phyloP scores from a whole-genome alignment of 2,329 filamentous ascomycete genomes.

The Apiospora sp. region DNA sequence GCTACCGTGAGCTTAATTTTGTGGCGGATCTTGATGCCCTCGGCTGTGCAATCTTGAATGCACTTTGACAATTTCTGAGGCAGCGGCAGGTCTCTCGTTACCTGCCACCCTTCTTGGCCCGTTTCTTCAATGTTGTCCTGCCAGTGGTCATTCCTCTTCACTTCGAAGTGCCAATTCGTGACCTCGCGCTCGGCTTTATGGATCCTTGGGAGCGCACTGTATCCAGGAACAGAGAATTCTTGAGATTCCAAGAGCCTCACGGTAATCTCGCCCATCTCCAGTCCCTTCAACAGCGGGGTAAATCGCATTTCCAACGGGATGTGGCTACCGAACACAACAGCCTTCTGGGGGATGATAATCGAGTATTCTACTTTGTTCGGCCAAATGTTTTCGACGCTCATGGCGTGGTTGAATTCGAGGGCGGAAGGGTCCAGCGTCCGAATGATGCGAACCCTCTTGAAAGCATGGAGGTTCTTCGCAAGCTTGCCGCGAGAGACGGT shows the following conservation, averaged over 20 bases:
- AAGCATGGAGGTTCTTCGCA: slow-evolving; percentile 83
- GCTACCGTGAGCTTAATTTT: slow-evolving; percentile 92
- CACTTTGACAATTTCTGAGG: slow-evolving; percentile 85
- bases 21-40: slow-evolving; percentile 91
- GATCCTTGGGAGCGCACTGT: slow-evolving; percentile 55
- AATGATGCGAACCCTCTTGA: slow-evolving; percentile 80
- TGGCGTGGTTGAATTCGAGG: slow-evolving; percentile 82
- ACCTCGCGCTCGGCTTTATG: slow-evolving; percentile 73
- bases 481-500: slow-evolving; percentile 88
- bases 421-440: slow-evolving; percentile 79
- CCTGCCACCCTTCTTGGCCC: slow-evolving; percentile 70
- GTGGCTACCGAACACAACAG: slow-evolving; percentile 89
- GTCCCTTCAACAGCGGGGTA: slow-evolving; percentile 86
- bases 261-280: slow-evolving; percentile 83
- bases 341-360: slow-evolving; percentile 91
- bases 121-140: slow-evolving; percentile 73
- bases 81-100: slow-evolving; percentile 71
- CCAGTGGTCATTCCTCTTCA: slow-evolving; percentile 69
- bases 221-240: slow-evolving; percentile 66
- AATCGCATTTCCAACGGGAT: slow-evolving; percentile 87
- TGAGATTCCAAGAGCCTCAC: slow-evolving; percentile 82
- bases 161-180: slow-evolving; percentile 63
- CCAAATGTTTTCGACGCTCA: slow-evolving; percentile 98
- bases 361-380: slow-evolving; percentile 97
- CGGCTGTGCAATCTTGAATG: slow-evolving; percentile 87